phyloP scores from a whole-genome alignment of 2,329 filamentous ascomycete species.

The Pseudogymnoascus sp. region DNA sequence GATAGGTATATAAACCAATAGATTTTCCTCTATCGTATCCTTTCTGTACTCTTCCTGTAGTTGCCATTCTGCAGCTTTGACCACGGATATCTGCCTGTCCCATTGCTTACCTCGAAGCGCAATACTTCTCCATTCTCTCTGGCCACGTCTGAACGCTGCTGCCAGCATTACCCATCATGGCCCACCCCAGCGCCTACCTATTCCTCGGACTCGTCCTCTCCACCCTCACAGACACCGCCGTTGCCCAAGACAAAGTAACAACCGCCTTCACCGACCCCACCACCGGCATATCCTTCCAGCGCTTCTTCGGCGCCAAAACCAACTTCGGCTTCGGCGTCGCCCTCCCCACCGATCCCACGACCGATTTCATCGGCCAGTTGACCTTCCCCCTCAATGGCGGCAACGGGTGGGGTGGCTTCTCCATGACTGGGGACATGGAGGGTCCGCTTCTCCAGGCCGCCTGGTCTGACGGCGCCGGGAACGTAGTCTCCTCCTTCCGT shows the following conservation, averaged over 20 bases:
- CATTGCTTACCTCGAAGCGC: neutral
- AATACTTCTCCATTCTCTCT: neutral
- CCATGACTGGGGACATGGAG: slow-evolving; percentile 39
- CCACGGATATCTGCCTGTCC: neutral
- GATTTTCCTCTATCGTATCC: neutral
- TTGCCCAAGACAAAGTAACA: slow-evolving; percentile 5
- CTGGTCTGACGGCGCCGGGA: slow-evolving; percentile 35
- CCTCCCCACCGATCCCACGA: slow-evolving; percentile 33
- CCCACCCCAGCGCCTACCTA: neutral
- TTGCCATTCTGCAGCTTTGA: neutral
- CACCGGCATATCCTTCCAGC: slow-evolving; percentile 32
- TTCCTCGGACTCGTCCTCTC: neutral
- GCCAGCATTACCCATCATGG: neutral
- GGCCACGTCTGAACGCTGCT: neutral
- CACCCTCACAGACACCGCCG: neutral
- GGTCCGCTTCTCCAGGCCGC: slow-evolving; percentile 38
- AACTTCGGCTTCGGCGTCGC: slow-evolving; percentile 38
- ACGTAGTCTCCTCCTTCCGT: slow-evolving; percentile 37
- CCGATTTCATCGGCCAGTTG: slow-evolving; percentile 42
- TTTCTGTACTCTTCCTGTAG: neutral
- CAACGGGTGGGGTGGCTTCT: slow-evolving; percentile 40
- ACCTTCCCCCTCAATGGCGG: slow-evolving; percentile 34
- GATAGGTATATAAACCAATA: neutral
- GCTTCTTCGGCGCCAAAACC: slow-evolving; percentile 34
- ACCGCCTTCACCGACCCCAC: slow-evolving; percentile 27